phyloP scores from a whole-genome alignment of 768 basidiomycete species.

The Tylopilus felleus region DNA sequence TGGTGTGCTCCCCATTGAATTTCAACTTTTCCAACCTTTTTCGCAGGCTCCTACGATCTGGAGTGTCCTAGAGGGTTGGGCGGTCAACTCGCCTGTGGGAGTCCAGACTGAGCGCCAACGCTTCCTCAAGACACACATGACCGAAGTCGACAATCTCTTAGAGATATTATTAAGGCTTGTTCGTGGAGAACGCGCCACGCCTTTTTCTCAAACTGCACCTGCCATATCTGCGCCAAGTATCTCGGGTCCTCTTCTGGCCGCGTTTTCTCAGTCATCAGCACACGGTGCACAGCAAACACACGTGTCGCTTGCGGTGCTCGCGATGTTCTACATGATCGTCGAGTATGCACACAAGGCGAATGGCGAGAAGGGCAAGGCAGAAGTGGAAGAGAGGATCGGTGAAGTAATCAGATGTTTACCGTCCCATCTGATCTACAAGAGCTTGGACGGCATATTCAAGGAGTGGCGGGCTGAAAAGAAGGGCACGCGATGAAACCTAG shows the following conservation, averaged over 20 bases:
- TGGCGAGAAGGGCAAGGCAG: constrained; percentile 62
- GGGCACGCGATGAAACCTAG: constrained; percentile 43
- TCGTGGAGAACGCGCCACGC: constrained; percentile 78
- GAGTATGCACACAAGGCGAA: constrained; percentile 76
- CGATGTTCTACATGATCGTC: constrained; percentile 80
- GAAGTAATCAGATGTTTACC: constrained; percentile 92
- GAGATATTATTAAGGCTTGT: constrained; percentile 92
- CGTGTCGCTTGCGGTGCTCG: constrained; percentile 88
- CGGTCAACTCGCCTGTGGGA: constrained; percentile 78
- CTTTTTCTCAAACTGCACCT: constrained; percentile 61
- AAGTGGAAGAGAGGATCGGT: constrained; percentile 73
- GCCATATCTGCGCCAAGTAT: constrained; percentile 60
- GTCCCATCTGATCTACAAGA: constrained; percentile 82
- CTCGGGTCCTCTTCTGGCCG: constrained; percentile 67
- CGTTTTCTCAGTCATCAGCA: constrained; percentile 69
- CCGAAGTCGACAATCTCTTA: constrained; percentile 81
- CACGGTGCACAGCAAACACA: constrained; percentile 91
- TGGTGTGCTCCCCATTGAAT: constrained; percentile 31
- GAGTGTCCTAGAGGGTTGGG: constrained; percentile 89
- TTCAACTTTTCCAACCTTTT: constrained; percentile 5
- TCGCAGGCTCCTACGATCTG: constrained; percentile 84
- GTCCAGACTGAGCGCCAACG: constrained; percentile 71
- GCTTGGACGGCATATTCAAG: constrained; percentile 91
- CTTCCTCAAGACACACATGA: constrained; percentile 87
- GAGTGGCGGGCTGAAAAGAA: constrained; percentile 88